phyloP scores from a whole-genome alignment of 2,329 filamentous ascomycete genomes.

The Metarhizium robertsii region DNA sequence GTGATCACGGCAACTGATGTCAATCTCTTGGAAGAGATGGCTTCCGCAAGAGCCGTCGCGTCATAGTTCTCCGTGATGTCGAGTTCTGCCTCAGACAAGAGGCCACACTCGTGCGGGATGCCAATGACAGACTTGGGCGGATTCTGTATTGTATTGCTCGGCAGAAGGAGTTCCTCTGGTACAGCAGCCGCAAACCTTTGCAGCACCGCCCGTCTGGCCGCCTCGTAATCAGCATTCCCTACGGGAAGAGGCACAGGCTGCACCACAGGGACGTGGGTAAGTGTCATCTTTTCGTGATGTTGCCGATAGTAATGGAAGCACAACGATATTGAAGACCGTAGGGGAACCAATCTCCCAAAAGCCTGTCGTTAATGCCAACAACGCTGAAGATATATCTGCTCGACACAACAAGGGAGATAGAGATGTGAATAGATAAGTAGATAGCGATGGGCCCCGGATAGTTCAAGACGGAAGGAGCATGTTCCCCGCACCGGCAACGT shows the following conservation, averaged over 20 bases:
- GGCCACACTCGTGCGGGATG: conserved; percentile 29
- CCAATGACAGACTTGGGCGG: conserved; percentile 22
- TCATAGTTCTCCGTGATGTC: conserved; percentile 38
- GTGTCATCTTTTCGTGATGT: background rate
- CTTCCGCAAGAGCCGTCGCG: conserved; percentile 28
- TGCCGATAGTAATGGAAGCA: too few relatives aligned
- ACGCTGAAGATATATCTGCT: too few relatives aligned
- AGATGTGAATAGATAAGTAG: too few relatives aligned
- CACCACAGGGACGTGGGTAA: background rate
- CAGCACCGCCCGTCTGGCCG: conserved; percentile 11
- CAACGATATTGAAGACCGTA: too few relatives aligned
- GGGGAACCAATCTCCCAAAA: too few relatives aligned
- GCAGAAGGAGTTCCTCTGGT: conserved; percentile 19
- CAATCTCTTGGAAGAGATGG: conserved; percentile 24
- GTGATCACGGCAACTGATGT: conserved; percentile 29
- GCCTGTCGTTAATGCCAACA: too few relatives aligned
- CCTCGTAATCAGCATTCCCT: background rate
- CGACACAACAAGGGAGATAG: too few relatives aligned
- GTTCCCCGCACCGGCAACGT: too few relatives aligned
- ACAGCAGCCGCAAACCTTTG: conserved; percentile 22
- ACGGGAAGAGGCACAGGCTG: background rate
- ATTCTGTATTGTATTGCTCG: conserved; percentile 15
- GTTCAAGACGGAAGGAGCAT: too few relatives aligned
- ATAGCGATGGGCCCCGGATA: too few relatives aligned
- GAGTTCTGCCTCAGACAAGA: conserved; percentile 35